These are phyloP conservation scores for Alternaria sp. DNA, from an alignment of 2,329 filamentous ascomycete species.

Conservation along the genomic window DNA sequence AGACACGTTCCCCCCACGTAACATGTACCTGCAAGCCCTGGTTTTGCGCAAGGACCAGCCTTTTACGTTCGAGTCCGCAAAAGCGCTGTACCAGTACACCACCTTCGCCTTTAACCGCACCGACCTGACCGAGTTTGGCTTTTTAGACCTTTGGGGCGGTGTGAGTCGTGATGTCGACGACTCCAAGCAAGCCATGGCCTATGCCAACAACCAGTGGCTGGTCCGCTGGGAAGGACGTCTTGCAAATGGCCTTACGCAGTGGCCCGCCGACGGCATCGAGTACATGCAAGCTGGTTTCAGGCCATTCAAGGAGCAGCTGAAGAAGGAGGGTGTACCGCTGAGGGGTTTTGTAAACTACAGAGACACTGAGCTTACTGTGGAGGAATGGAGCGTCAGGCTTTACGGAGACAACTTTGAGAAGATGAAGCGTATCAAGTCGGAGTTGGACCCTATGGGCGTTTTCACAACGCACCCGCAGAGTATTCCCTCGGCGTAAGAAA, in stretches of 20 bases:
- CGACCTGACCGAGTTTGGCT: conserved; percentile 26
- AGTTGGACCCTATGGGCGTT: conserved; percentile 20
- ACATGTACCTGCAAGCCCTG: conserved; percentile 29
- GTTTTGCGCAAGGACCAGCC: conserved; percentile 24
- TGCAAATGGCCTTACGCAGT: conserved; percentile 13
- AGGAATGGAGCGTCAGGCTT: conserved; percentile 30
- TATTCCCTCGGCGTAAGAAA: background rate
- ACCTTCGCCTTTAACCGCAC: conserved; percentile 27
- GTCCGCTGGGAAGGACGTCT: conserved; percentile 32
- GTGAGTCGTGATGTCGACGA: conserved; percentile 25
- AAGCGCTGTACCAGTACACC: conserved; percentile 21
- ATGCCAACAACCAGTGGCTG: conserved; percentile 35
- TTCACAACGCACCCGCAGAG: conserved; percentile 27
- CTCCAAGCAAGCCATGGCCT: conserved; percentile 24
- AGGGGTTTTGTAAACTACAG: conserved; percentile 33
- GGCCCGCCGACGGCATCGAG: conserved; percentile 28
- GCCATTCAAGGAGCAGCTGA: conserved; percentile 27
- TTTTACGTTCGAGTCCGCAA: conserved; percentile 22
- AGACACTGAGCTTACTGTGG: conserved; percentile 25
- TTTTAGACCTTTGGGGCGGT: conserved; percentile 34
- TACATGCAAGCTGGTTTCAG: conserved; percentile 31
- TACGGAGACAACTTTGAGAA: conserved; percentile 30
- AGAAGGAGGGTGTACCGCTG: conserved; percentile 20
- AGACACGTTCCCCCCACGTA: conserved; percentile 23
- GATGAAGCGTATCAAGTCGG: conserved; percentile 28